Evolutionary conservation across 768 basidiomycete genomes (phyloP).

Genomic region (Lentinula sp.): DNA sequence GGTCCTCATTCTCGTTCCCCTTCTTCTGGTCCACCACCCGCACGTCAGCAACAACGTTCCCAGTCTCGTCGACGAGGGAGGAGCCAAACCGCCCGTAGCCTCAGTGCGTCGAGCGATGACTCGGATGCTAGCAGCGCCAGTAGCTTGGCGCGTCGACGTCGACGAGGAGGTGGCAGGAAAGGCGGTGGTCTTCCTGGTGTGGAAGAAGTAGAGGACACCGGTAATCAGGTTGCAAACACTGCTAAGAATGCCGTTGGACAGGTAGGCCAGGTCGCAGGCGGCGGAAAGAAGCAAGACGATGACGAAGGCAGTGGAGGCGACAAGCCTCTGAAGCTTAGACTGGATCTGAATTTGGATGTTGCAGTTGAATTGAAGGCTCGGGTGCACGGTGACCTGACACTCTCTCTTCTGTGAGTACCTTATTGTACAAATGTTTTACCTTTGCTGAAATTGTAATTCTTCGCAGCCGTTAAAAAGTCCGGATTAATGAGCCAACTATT

Average conservation of each 20-base stretch:
- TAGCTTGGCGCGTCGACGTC: constrained; percentile 7
- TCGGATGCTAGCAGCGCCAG: not conserved
- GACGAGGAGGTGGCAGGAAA: constrained; percentile 8
- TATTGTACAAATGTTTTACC: not conserved
- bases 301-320: constrained; percentile 8
- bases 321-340: constrained; percentile 21
- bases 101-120: not conserved
- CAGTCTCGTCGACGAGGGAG: constrained; percentile 1
- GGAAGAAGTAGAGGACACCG: constrained; percentile 14
- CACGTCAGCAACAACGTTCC: not conserved
- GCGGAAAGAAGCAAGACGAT: constrained; percentile 6
- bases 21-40: not conserved
- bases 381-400: constrained; percentile 26
- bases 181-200: constrained; percentile 13
- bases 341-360: constrained; percentile 28
- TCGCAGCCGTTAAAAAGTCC: not conserved
- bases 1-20: constrained; percentile 1
- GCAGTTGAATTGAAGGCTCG: constrained; percentile 26
- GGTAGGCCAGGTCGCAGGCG: constrained; percentile 14
- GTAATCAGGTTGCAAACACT: constrained; percentile 9
- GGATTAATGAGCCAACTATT: not conserved
- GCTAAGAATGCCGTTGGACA: constrained; percentile 10
- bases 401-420: constrained; percentile 19
- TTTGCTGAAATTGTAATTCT: not conserved
- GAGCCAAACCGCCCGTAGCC: not conserved